Percentiles rank a stretch among this genome's conserved stretches.
Conservation (phyloP, 106 monocot species). For the Triglochin maritima region DNA sequence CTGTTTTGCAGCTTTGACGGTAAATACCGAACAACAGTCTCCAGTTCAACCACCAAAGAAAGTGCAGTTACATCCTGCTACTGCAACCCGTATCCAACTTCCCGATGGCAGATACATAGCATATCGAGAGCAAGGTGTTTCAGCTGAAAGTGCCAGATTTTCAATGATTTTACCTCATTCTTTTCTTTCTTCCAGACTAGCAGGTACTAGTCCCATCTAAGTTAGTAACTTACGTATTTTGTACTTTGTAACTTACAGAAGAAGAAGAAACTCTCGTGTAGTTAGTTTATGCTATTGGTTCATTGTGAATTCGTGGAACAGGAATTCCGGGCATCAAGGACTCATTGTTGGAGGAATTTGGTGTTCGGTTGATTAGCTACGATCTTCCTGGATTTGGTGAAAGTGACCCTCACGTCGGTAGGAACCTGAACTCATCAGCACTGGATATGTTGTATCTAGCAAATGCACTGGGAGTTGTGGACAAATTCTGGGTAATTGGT, state of each 20-base stretch:
- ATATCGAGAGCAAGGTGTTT: slow-evolving; percentile 71
- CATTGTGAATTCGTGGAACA: slow-evolving; percentile 17
- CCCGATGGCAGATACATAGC: slow-evolving; percentile 79
- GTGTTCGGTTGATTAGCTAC: slow-evolving; percentile 70
- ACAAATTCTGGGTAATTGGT: slow-evolving; percentile 90
- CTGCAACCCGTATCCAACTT: slow-evolving; percentile 63
- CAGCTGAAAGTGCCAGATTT: slow-evolving; percentile 74
- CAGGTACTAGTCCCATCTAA: slow-evolving; percentile 30
- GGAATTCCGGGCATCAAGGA: slow-evolving; percentile 78
- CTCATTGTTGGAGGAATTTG: slow-evolving; percentile 78
- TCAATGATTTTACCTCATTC: slow-evolving; percentile 80
- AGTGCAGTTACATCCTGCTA: slow-evolving; percentile 58
- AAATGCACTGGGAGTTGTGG: slow-evolving; percentile 46
- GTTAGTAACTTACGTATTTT: not conserved
- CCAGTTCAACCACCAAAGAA: slow-evolving; percentile 37
- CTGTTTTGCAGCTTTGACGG: slow-evolving; percentile 52
- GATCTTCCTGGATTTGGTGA: slow-evolving; percentile 97
- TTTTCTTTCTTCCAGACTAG: slow-evolving; percentile 88
- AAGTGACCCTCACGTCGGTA: slow-evolving; percentile 80
- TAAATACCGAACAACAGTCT: slow-evolving; percentile 27
- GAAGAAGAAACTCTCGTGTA: too few relatives aligned
- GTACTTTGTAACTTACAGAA: not conserved
- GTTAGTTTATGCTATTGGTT: not conserved
- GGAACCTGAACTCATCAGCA: slow-evolving; percentile 87
- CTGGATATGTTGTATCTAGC: slow-evolving; percentile 76